A percentile compares a stretch with the other conserved stretches of the same genome.
phyloP scores from a whole-genome alignment of 768 basidiomycete genomes.

The Leccinum arenicola region DNA sequence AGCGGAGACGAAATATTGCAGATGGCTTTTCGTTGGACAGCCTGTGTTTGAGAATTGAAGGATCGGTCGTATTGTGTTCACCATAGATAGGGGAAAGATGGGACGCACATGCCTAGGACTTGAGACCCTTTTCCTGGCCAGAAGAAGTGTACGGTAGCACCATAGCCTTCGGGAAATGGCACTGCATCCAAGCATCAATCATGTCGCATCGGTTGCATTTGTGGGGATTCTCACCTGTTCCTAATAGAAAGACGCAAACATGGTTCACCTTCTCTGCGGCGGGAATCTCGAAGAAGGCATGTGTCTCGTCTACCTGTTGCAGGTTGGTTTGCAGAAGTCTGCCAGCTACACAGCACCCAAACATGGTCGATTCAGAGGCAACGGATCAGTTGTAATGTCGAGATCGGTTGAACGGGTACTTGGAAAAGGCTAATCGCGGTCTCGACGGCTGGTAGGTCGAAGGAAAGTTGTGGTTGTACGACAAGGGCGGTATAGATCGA shows the following conservation, averaged over 20 bases:
- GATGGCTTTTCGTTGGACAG: slow-evolving; percentile 89
- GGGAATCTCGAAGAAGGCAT: slow-evolving; percentile 74
- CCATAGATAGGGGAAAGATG: not conserved
- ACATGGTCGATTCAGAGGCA: slow-evolving; percentile 43
- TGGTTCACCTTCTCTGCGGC: slow-evolving; percentile 77
- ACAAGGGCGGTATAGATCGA: slow-evolving; percentile 13
- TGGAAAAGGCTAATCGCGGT: not conserved
- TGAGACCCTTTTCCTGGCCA: slow-evolving; percentile 89
- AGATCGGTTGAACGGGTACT: not conserved
- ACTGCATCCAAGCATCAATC: slow-evolving; percentile 37
- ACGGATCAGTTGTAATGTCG: not conserved
- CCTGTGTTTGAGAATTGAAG: slow-evolving; percentile 38
- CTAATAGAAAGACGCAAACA: slow-evolving; percentile 79
- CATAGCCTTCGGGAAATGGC: slow-evolving; percentile 81
- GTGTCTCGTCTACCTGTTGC: slow-evolving; percentile 79
- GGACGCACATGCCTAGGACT: slow-evolving; percentile 73
- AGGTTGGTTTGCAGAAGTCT: slow-evolving; percentile 78
- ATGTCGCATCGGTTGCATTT: not conserved
- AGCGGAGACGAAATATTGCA: slow-evolving; percentile 80
- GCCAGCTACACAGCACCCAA: slow-evolving; percentile 78
- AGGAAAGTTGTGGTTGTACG: slow-evolving; percentile 6
- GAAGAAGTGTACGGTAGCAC: slow-evolving; percentile 80
- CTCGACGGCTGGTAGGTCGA: not conserved
- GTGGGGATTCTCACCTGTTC: slow-evolving; percentile 53
- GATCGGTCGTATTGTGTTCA: not conserved